phyloP scores from a whole-genome alignment of 2,329 filamentous ascomycete genomes.

The Penicillium decumbens region DNA sequence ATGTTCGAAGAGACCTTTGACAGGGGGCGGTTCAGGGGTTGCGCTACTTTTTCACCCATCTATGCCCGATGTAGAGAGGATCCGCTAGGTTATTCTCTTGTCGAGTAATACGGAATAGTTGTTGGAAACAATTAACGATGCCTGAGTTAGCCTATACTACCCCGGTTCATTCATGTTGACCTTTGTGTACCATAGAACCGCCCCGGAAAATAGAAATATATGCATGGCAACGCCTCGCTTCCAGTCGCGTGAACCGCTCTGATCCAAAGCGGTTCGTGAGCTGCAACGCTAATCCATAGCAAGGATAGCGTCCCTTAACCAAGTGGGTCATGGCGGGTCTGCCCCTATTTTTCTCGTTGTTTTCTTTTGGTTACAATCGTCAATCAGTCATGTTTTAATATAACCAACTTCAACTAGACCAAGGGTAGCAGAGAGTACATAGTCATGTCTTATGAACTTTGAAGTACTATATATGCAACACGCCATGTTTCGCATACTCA shows the following conservation, averaged over 20 bases:
- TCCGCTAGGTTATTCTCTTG: constrained; percentile 5
- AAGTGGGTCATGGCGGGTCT: constrained; percentile 6
- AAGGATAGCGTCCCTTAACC: constrained; percentile 1
- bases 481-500: too few relatives aligned
- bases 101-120: neutral
- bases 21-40: constrained; percentile 26
- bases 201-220: neutral
- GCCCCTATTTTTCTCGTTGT: constrained; percentile 11
- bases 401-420: neutral
- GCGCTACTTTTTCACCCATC: constrained; percentile 7
- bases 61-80: constrained; percentile 11
- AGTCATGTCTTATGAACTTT: too few relatives aligned
- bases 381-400: neutral
- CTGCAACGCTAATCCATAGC: constrained; percentile 8
- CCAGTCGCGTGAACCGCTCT: neutral
- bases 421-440: too few relatives aligned
- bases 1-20: constrained; percentile 19
- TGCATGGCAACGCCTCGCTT: neutral
- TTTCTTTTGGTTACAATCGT: neutral
- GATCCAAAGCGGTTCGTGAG: constrained; percentile 14
- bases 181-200: neutral
- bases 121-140: too few relatives aligned
- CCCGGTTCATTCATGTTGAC: neutral
- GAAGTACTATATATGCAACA: too few relatives aligned
- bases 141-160: neutral